These are phyloP conservation scores for Fragaria iinumae DNA, from an alignment of 306 rosid genomes.

Conservation along the genomic window DNA sequence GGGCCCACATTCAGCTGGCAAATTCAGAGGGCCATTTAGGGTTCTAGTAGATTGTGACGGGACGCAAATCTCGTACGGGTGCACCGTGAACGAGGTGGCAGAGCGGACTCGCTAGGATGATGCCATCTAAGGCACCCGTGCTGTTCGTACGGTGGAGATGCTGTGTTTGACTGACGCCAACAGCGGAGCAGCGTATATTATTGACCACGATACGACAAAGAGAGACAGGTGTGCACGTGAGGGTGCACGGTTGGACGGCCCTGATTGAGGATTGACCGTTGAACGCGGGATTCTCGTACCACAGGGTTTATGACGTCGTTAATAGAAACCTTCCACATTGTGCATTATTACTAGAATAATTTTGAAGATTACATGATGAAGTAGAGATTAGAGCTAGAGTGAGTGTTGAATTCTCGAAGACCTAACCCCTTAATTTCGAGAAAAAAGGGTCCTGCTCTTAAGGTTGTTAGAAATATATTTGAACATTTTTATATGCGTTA, in stretches of 20 bases:
- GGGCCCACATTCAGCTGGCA: neutral
- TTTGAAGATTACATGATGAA: too few relatives aligned
- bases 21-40: neutral
- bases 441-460: neutral
- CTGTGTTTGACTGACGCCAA: neutral
- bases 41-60: neutral
- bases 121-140: neutral
- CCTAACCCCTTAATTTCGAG: too few relatives aligned
- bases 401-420: neutral
- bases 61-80: constrained; percentile 10
- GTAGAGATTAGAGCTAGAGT: neutral
- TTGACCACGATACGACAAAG: constrained; percentile 3
- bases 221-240: constrained; percentile 30
- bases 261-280: constrained; percentile 12
- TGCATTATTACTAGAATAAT: too few relatives aligned
- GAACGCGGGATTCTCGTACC: constrained; percentile 30
- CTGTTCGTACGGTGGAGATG: neutral
- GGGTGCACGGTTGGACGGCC: constrained; percentile 17
- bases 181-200: neutral
- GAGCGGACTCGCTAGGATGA: neutral
- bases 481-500: too few relatives aligned
- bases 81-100: neutral
- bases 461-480: too few relatives aligned
- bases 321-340: neutral
- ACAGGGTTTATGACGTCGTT: neutral